These are phyloP conservation scores for Candida ficus DNA, from an alignment of 805 yeast genomes.

Conservation along the genomic window DNA sequence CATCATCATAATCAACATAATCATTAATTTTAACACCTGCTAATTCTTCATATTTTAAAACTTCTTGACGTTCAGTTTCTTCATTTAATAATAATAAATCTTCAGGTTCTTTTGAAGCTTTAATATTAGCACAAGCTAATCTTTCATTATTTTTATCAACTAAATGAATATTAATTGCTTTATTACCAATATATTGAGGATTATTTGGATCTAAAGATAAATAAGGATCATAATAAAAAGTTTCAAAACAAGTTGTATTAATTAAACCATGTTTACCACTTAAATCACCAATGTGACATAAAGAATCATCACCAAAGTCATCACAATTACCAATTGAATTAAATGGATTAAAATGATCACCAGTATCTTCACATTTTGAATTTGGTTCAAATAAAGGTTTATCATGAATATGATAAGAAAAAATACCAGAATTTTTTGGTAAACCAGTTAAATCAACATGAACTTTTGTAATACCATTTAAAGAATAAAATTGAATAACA, in stretches of 20 bases:
- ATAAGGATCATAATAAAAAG: slow-evolving; percentile 58
- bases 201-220: slow-evolving; percentile 53
- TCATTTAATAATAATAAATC: slow-evolving; percentile 24
- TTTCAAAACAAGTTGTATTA: slow-evolving; percentile 63
- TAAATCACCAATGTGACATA: slow-evolving; percentile 69
- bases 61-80: slow-evolving; percentile 23
- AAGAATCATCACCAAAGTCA: slow-evolving; percentile 42
- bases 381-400: slow-evolving; percentile 40
- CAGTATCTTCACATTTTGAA: slow-evolving; percentile 51
- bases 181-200: slow-evolving; percentile 55
- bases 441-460: slow-evolving; percentile 67
- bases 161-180: slow-evolving; percentile 51
- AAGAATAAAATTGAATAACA: slow-evolving; percentile 52
- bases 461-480: slow-evolving; percentile 57
- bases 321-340: slow-evolving; percentile 51
- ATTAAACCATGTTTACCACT: slow-evolving; percentile 76
- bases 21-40: slow-evolving; percentile 17
- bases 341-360: slow-evolving; percentile 61
- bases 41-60: slow-evolving; percentile 21
- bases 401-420: slow-evolving; percentile 65
- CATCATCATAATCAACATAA: slow-evolving; percentile 1
- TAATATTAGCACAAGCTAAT: slow-evolving; percentile 60
- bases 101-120: slow-evolving; percentile 24
- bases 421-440: slow-evolving; percentile 64
- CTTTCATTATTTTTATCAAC: slow-evolving; percentile 41